phyloP scores from a whole-genome alignment of 306 rosid genomes.

The Citrullus mucosospermus region DNA sequence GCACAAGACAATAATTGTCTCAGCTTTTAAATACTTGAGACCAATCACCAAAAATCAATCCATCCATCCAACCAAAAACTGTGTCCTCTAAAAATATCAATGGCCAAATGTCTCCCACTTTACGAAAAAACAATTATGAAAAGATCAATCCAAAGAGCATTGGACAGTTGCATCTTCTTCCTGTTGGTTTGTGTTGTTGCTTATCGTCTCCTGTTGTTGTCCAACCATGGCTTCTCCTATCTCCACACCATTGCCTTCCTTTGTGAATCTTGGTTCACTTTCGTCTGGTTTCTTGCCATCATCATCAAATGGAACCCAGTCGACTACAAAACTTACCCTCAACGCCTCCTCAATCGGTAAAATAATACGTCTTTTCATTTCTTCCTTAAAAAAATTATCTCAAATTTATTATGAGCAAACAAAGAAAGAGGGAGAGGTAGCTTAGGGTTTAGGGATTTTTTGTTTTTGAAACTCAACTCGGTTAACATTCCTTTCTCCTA shows the following conservation, averaged over 20 bases:
- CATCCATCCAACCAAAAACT: too few relatives aligned
- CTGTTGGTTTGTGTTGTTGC: slow-evolving; percentile 27
- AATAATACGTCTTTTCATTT: background rate
- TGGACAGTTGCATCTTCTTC: slow-evolving; percentile 18
- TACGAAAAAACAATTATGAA: slow-evolving; percentile 17
- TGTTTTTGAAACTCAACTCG: too few relatives aligned
- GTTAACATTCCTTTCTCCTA: fast-evolving
- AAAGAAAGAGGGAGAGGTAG: too few relatives aligned
- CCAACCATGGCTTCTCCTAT: slow-evolving; percentile 21
- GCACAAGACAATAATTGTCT: too few relatives aligned
- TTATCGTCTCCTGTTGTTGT: slow-evolving; percentile 18
- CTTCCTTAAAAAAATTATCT: too few relatives aligned
- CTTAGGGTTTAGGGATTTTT: too few relatives aligned
- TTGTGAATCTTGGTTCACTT: slow-evolving; percentile 53
- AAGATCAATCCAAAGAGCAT: slow-evolving; percentile 5
- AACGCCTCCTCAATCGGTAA: slow-evolving; percentile 33
- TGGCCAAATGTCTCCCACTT: slow-evolving; percentile 10
- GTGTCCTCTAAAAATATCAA: too few relatives aligned
- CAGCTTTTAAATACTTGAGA: too few relatives aligned
- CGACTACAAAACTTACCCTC: slow-evolving; percentile 19
- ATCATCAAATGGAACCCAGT: slow-evolving; percentile 41
- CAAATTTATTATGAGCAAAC: too few relatives aligned
- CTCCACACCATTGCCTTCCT: slow-evolving; percentile 32
- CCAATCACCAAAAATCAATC: too few relatives aligned
- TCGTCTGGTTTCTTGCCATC: slow-evolving; percentile 22